Evolutionary conservation across 345 rosid genomes (phyloP).

Genomic region (Citrus sp.): DNA sequence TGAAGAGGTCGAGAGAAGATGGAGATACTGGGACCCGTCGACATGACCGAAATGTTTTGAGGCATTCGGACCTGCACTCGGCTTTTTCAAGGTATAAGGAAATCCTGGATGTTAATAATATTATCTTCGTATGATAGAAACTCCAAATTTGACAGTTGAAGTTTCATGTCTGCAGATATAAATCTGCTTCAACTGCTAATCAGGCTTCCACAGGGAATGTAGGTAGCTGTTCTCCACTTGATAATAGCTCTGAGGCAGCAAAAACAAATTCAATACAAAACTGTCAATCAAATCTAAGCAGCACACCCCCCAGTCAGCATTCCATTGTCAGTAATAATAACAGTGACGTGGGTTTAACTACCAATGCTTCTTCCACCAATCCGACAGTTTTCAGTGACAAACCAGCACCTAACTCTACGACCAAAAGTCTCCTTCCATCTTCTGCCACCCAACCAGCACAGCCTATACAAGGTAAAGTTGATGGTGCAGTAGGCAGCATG

Average conservation of each 20-base stretch:
- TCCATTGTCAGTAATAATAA: conserved; percentile 47
- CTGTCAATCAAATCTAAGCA: conserved; percentile 33
- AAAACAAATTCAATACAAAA: conserved; percentile 35
- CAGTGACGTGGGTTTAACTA: conserved; percentile 38
- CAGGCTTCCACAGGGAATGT: conserved; percentile 36
- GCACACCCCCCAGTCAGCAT: conserved; percentile 30
- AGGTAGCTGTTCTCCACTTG: conserved; percentile 43
- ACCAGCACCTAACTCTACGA: conserved; percentile 22
- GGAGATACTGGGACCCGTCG: conserved; percentile 21
- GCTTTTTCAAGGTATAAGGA: conserved; percentile 50
- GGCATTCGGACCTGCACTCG: conserved; percentile 43
- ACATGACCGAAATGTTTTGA: conserved; percentile 33
- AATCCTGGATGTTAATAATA: not conserved
- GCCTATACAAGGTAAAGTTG: conserved; percentile 23
- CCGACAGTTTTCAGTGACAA: conserved; percentile 19
- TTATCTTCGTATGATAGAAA: not conserved
- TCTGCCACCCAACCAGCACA: conserved; percentile 28
- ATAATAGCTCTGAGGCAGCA: conserved; percentile 37
- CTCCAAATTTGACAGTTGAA: conserved; percentile 2
- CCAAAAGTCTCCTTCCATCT: conserved; percentile 24
- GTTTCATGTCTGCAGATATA: conserved; percentile 35
- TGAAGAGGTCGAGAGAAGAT: conserved; percentile 37
- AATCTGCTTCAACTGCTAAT: conserved; percentile 32
- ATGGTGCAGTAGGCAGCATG: conserved; percentile 16
- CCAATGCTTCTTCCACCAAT: conserved; percentile 30